Percentiles rank a stretch among this genome's conserved stretches.
Evolutionary conservation across 805 yeast genomes (phyloP).

Genomic region (Barnettozyma pratensis): DNA sequence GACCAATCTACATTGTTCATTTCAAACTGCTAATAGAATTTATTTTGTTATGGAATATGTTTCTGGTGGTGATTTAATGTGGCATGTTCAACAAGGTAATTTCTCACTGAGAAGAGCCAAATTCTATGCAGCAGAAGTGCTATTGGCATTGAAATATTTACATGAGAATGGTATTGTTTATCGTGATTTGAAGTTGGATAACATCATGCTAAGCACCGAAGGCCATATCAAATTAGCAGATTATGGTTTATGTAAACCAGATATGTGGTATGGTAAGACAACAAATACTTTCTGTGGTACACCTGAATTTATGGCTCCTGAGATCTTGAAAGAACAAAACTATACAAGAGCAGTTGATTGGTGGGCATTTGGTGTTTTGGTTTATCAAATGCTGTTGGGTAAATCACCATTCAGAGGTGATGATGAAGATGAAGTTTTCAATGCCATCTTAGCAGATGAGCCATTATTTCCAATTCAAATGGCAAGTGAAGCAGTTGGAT

Average conservation of each 20-base stretch:
- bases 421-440: slow-evolving; percentile 94
- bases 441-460: slow-evolving; percentile 93
- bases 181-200: slow-evolving; percentile 94
- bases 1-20: slow-evolving; percentile 86
- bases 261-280: slow-evolving; percentile 77
- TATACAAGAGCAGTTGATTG: slow-evolving; percentile 96
- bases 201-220: slow-evolving; percentile 78
- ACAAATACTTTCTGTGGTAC: slow-evolving; percentile 98
- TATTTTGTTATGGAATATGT: slow-evolving; percentile 98
- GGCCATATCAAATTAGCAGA: slow-evolving; percentile 98
- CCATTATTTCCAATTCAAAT: slow-evolving; percentile 95
- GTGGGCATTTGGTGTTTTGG: slow-evolving; percentile 99
- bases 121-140: slow-evolving; percentile 95
- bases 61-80: slow-evolving; percentile 98
- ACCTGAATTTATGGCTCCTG: slow-evolving; percentile 99
- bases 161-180: slow-evolving; percentile 95
- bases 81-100: slow-evolving; percentile 94
- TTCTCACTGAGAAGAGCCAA: slow-evolving; percentile 90
- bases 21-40: slow-evolving; percentile 95
- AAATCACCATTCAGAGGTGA: slow-evolving; percentile 98
- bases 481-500: slow-evolving; percentile 95
- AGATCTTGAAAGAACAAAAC: slow-evolving; percentile 85
- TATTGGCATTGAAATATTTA: slow-evolving; percentile 84
- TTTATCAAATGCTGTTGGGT: slow-evolving; percentile 94
- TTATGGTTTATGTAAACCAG: slow-evolving; percentile 95